Base-by-base conservation (phyloP, 768 basidiomycete species). In the Piloderma croceum region DNA sequence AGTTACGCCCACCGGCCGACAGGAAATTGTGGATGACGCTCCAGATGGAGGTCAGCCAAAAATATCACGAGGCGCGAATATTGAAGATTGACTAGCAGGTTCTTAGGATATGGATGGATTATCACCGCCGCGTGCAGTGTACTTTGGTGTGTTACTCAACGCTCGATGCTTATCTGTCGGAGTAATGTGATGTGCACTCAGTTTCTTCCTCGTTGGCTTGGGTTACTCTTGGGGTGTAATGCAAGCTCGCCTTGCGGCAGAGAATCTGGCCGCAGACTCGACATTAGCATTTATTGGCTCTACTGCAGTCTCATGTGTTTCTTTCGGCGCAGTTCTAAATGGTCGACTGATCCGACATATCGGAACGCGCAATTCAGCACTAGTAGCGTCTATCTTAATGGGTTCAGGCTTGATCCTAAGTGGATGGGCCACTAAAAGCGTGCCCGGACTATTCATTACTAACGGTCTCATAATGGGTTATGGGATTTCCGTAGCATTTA, bases 261-360 rank as follows among this genome's bases (percentile, higher is more conserved):
- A 50, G 34, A 53, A 53, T 15, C 44, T 57, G 32, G 56, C 50
- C 1, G 42, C 42, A 17, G 50, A 49, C 20, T 57, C 54, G 11
- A 53, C 53, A 1, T 48, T 61, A 6, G 53, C 61, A 4, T 62
- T 62, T 37, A 56, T 64, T 6, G 64, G 62, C 21, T 63, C 64
- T 12, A 38, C 57, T 3, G 53, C 55, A 1, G 48, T 54, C 7
- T 48, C 61, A 4, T 51, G 53, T 44, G 51, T 61, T 18, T 47
- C 62, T 13, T 45, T 60, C 13, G 48, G 57, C 10, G 58, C 56
- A 0, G 17, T 62, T 2, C 44, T 59, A 7, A 59, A 58, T 35
- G 51, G 56, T 19, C 56, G 54, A 38, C 43, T 62, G n/a, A 49
- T 64, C 39, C 50, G 57, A 15, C 44, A 34, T 35, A 15, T 66